Base-by-base conservation (phyloP, 2,329 filamentous ascomycete genomes). In the Neopestalotiopsis rosae region DNA sequence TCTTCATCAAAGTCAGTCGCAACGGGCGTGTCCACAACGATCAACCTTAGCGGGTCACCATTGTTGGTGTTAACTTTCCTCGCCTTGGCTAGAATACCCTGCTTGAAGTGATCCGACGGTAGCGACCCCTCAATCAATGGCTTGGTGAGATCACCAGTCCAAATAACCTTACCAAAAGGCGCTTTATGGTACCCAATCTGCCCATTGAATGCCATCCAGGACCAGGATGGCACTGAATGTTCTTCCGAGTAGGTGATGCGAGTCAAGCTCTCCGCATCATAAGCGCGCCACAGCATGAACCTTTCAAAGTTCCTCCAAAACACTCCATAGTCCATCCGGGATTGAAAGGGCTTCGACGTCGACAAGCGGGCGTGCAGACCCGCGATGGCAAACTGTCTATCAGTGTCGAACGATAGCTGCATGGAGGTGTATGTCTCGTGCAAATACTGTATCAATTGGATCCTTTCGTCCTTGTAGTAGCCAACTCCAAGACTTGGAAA, bases 341-440 rank as follows among this genome's bases (percentile, higher is more conserved):
- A 63, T 17, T 42, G 20, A 14, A 67, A 61, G 1, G 62, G n/a
- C n/a, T n/a, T n/a, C n/a, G n/a, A 14, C 4, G 14, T 24, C 3
- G 38, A 62, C 13, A 70, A 20, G 3, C 69, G 69, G 28, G 56
- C 20, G 38, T 70, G 28, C 12, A 70, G 67, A 7, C 69, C 69
- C 3, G 57, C 49, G 38, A 70, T 62, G 2, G 66, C 69, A 0
- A 68, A 61, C 6, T 61, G 40, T 2, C 67, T 56, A 52, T 70
- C 69, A 1, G 62, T 14, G 5, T 13, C 20, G 17, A 58, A 34
- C 1, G 69, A 66, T 17, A 70, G 57, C 38, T 20, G 20, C 14
- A 68, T 67, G 28, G 5, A 10, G 9, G 62, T 56, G 67, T 70
- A 70, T 32, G 12, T 28, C 28, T 24, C 5, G 69, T 68, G 65